These are phyloP conservation scores for Aureobasidium vineae DNA, from an alignment of 2,329 filamentous ascomycete genomes.

Conservation along the genomic window DNA sequence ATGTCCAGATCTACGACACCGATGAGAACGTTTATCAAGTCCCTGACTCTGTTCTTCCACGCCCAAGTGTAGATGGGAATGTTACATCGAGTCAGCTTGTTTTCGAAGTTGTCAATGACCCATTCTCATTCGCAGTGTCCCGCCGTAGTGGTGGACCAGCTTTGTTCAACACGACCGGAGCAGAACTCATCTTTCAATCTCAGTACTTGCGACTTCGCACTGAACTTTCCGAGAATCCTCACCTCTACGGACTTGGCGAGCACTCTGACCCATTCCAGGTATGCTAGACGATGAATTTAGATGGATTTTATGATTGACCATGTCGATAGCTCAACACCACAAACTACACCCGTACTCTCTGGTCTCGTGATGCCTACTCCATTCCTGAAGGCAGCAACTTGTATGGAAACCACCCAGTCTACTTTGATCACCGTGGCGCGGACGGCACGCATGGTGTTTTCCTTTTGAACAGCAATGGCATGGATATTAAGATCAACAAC, in stretches of 20 bases:
- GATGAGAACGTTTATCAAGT: conserved; percentile 72
- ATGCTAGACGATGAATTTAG: conserved; percentile 28
- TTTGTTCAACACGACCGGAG: conserved; percentile 68
- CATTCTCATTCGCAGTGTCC: conserved; percentile 67
- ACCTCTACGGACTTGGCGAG: conserved; percentile 77
- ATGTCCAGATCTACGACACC: conserved; percentile 71
- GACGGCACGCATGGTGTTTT: conserved; percentile 64
- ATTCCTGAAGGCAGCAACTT: conserved; percentile 62
- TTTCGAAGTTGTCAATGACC: conserved; percentile 55
- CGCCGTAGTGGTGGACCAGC: conserved; percentile 58
- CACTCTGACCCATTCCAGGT: conserved; percentile 60
- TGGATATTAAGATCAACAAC: conserved; percentile 73
- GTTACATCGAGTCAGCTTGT: conserved; percentile 35
- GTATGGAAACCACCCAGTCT: conserved; percentile 73
- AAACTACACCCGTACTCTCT: conserved; percentile 64
- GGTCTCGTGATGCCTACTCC: conserved; percentile 65
- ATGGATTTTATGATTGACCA: conserved; percentile 27
- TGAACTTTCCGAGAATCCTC: conserved; percentile 63
- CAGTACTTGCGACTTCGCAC: conserved; percentile 75
- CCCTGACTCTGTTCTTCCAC: conserved; percentile 65
- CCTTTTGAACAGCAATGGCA: conserved; percentile 68
- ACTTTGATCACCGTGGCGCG: conserved; percentile 65
- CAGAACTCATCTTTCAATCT: conserved; percentile 68
- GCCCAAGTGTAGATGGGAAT: conserved; percentile 49
- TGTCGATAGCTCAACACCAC: conserved; percentile 63